A percentile compares a stretch with the other conserved stretches of the same genome.
Evolutionary conservation across 83 land plant genomes (phyloP).

Genomic region (Diphasiastrum complanatum): DNA sequence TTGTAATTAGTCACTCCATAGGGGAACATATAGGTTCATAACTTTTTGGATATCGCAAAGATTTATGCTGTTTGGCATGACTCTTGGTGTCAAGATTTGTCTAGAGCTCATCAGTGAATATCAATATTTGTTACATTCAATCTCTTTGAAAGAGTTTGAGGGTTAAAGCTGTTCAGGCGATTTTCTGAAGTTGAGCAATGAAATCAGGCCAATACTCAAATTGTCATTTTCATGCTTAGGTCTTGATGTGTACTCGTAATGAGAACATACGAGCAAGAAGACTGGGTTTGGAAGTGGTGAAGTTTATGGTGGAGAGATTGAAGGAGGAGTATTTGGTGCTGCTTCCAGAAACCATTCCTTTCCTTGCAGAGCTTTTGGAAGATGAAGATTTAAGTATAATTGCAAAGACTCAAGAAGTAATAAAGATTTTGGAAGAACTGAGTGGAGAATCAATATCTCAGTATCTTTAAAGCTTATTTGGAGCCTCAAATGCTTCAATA

Average conservation of each 20-base stretch:
- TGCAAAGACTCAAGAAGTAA: conserved; percentile 67
- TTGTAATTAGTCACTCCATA: no score
- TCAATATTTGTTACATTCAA: no score
- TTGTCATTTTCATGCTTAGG: conserved; percentile 37
- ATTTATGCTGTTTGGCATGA: not conserved
- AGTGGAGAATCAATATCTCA: conserved; percentile 79
- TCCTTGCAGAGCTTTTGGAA: conserved; percentile 85
- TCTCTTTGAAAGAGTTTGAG: no score
- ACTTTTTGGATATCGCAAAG: not conserved
- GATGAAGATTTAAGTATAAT: conserved; percentile 64
- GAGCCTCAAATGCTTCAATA: no score
- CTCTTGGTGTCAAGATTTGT: not conserved
- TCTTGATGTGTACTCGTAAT: conserved; percentile 80
- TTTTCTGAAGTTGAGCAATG: no score
- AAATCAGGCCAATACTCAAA: no score
- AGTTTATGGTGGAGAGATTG: conserved; percentile 54
- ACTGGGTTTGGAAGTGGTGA: conserved; percentile 60
- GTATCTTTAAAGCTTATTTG: no score
- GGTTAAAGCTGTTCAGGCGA: no score
- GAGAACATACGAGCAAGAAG: conserved; percentile 53
- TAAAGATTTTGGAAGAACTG: conserved; percentile 66
- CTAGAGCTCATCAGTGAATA: no score
- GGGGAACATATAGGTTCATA: not conserved
- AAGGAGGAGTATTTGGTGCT: conserved; percentile 86
- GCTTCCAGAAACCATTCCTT: conserved; percentile 79